phyloP scores from a whole-genome alignment of 495 filamentous ascomycete genomes.

The Friedmanniomyces simplex region DNA sequence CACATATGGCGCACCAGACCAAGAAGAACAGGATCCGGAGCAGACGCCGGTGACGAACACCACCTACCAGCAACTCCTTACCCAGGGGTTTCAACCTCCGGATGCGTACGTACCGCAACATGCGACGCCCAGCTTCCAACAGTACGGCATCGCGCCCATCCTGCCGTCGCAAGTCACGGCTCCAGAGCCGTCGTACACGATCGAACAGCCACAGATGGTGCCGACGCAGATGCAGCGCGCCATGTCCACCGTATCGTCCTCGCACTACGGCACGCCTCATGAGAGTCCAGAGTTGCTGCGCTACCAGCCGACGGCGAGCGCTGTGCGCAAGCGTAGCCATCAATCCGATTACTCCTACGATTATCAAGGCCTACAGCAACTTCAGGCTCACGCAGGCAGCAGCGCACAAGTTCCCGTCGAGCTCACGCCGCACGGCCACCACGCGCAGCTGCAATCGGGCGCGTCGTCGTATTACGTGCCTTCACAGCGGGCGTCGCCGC shows the following conservation, averaged over 20 bases:
- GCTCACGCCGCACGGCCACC: constrained; percentile 28
- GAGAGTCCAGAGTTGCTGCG: constrained; percentile 13
- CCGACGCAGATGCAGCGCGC: constrained; percentile 8
- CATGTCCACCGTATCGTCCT: constrained; percentile 12
- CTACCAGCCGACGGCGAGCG: constrained; percentile 4
- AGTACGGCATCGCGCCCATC: constrained; percentile 15
- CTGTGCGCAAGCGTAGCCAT: constrained; percentile 10
- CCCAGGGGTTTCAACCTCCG: constrained; percentile 12
- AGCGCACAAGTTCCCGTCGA: constrained; percentile 19
- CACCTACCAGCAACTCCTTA: constrained; percentile 14
- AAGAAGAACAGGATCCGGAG: constrained; percentile 23
- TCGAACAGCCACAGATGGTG: constrained; percentile 16
- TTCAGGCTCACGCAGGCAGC: constrained; percentile 22
- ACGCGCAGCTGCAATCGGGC: constrained; percentile 24
- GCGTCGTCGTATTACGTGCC: constrained; percentile 1
- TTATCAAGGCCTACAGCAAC: constrained; percentile 19
- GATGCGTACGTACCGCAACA: constrained; percentile 7
- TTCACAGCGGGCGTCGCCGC: constrained; percentile 6
- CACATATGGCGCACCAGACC: constrained; percentile 52
- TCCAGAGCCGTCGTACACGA: constrained; percentile 10
- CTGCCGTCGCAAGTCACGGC: constrained; percentile 17
- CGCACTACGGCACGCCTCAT: constrained; percentile 15
- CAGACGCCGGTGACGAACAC: constrained; percentile 13
- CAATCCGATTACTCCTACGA: constrained; percentile 14
- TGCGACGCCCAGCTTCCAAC: constrained; percentile 11